Conservation (phyloP, 2,329 filamentous ascomycete species). For the Trichophyton schoenleinii region DNA sequence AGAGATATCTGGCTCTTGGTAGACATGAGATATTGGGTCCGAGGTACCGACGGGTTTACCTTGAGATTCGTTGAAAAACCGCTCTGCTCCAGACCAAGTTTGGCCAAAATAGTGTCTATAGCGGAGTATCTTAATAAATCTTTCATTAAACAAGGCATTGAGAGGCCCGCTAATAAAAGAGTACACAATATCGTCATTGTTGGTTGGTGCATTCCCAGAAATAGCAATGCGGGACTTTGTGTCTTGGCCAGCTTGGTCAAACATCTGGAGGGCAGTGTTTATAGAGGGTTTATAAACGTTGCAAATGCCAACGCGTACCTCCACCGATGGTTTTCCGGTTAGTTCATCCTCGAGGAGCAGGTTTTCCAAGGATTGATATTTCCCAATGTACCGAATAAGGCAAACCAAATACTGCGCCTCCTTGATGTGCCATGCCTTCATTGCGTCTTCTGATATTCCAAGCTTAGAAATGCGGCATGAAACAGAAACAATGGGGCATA, state of each 20-base stretch:
- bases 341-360: constrained; percentile 34
- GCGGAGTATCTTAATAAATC: constrained; percentile 51
- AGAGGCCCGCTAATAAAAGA: constrained; percentile 62
- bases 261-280: constrained; percentile 41
- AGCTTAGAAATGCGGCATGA: constrained; percentile 59
- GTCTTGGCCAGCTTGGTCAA: constrained; percentile 20
- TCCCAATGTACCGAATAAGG: constrained; percentile 51
- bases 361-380: constrained; percentile 49
- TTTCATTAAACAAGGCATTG: constrained; percentile 52
- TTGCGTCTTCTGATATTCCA: constrained; percentile 58
- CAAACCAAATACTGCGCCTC: constrained; percentile 59
- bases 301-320: constrained; percentile 59
- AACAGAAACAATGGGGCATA: constrained; percentile 46
- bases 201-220: background rate
- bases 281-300: constrained; percentile 58
- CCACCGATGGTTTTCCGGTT: constrained; percentile 28
- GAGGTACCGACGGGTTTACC: constrained; percentile 18
- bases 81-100: constrained; percentile 57
- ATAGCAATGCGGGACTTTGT: background rate
- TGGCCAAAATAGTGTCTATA: constrained; percentile 42
- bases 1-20: constrained; percentile 18
- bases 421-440: constrained; percentile 64
- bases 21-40: constrained; percentile 11
- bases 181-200: constrained; percentile 34
- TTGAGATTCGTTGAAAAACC: constrained; percentile 40